Conservation (phyloP, 129 eudicot genomes). For the Glebionis coronaria region DNA sequence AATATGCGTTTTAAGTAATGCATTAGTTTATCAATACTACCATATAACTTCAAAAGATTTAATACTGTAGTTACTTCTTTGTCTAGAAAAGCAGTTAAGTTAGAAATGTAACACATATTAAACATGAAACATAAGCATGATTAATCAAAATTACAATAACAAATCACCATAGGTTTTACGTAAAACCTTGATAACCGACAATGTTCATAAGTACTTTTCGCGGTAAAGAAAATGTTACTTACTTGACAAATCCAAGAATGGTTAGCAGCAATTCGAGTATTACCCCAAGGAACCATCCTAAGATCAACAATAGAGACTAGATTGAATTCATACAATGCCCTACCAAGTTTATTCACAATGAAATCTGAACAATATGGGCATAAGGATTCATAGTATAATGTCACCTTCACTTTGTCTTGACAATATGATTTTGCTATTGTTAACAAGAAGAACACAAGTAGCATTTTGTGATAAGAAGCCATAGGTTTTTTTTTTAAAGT, state of each 20-base stretch:
- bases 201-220: not conserved
- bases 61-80: not conserved
- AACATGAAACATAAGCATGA: slow-evolving; percentile 1
- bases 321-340: slow-evolving; percentile 49
- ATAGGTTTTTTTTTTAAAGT: slow-evolving; percentile 21
- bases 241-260: slow-evolving; percentile 78
- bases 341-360: slow-evolving; percentile 67
- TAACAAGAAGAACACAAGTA: slow-evolving; percentile 30
- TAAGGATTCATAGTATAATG: slow-evolving; percentile 79
- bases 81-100: not conserved
- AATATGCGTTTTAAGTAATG: not conserved
- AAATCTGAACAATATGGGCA: slow-evolving; percentile 84
- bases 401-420: slow-evolving; percentile 45
- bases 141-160: not conserved
- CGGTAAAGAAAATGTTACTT: slow-evolving; percentile 19
- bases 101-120: not conserved
- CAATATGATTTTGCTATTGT: slow-evolving; percentile 22
- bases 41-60: not conserved
- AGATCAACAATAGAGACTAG: slow-evolving; percentile 70
- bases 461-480: slow-evolving; percentile 30
- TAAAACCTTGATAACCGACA: not conserved
- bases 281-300: slow-evolving; percentile 90
- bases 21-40: not conserved
- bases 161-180: not conserved
- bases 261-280: slow-evolving; percentile 53